Conservation (phyloP, 306 rosid genomes). For the Carpinus viminea region DNA sequence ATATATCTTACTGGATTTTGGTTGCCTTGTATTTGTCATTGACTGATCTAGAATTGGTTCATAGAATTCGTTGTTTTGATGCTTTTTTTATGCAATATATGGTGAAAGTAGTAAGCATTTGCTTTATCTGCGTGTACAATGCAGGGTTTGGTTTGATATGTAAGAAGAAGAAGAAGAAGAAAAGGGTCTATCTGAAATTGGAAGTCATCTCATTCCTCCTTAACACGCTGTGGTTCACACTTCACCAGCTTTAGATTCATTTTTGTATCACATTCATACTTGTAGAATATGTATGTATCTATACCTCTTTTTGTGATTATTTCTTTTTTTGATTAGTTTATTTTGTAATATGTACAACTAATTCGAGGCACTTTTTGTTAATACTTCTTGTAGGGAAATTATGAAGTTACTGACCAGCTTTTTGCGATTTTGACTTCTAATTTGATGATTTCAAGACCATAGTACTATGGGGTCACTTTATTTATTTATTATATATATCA, state of each 20-base stretch:
- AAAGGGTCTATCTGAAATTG: background rate
- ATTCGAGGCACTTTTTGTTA: no score
- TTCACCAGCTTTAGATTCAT: background rate
- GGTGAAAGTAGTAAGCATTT: background rate
- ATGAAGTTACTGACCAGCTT: no score
- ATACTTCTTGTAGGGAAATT: no score
- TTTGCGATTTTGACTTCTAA: no score
- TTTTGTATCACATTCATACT: background rate
- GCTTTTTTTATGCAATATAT: no score
- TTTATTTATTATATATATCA: no score
- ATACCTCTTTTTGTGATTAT: background rate
- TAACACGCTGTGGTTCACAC: no score
- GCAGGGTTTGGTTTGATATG: constrained; percentile 8
- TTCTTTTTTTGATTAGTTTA: background rate
- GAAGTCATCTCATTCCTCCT: background rate
- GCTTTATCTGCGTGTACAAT: background rate
- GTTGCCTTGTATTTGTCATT: background rate
- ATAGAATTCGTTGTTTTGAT: background rate
- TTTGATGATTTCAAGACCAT: no score
- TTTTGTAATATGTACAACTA: background rate
- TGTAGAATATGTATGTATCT: background rate
- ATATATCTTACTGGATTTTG: no score
- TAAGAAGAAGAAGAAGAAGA: background rate
- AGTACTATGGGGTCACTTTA: no score
- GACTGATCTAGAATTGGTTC: background rate